phyloP scores from a whole-genome alignment of 176 grass and related monocot genomes.

The Metroxylon sagu region DNA sequence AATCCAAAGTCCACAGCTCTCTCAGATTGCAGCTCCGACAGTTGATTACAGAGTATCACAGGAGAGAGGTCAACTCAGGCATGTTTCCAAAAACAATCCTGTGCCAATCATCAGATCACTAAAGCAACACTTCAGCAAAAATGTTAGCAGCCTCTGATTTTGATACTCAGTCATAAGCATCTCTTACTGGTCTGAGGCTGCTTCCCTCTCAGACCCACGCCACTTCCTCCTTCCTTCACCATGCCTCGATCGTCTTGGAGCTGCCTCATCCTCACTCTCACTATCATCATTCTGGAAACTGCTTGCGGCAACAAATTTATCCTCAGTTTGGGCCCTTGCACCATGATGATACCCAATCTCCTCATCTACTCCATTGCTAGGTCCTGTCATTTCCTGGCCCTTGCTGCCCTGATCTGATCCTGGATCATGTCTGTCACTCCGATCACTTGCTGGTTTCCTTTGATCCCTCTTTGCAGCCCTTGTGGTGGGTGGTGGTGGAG shows the following conservation, averaged over 20 bases:
- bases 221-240: conserved; percentile 25
- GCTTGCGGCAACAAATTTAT: conserved; percentile 29
- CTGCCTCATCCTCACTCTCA: conserved; percentile 78
- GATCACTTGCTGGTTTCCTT: conserved; percentile 43
- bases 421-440: conserved; percentile 37
- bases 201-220: conserved; percentile 21
- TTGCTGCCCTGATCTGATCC: conserved; percentile 58
- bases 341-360: conserved; percentile 11
- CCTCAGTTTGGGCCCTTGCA: conserved; percentile 36
- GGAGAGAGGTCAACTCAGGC: no score
- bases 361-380: conserved; percentile 35
- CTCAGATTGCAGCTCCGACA: no score
- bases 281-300: conserved; percentile 53
- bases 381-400: conserved; percentile 39
- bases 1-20: no score
- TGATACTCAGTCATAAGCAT: background rate
- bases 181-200: background rate
- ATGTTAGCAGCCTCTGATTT: background rate
- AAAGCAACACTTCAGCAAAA: no score
- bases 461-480: conserved; percentile 51
- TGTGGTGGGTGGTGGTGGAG: conserved; percentile 16
- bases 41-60: no score
- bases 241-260: conserved; percentile 64
- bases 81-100: no score
- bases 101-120: no score